Evolutionary conservation across 495 filamentous ascomycete genomes (phyloP).

Genomic region (Achaetomiella virescens): DNA sequence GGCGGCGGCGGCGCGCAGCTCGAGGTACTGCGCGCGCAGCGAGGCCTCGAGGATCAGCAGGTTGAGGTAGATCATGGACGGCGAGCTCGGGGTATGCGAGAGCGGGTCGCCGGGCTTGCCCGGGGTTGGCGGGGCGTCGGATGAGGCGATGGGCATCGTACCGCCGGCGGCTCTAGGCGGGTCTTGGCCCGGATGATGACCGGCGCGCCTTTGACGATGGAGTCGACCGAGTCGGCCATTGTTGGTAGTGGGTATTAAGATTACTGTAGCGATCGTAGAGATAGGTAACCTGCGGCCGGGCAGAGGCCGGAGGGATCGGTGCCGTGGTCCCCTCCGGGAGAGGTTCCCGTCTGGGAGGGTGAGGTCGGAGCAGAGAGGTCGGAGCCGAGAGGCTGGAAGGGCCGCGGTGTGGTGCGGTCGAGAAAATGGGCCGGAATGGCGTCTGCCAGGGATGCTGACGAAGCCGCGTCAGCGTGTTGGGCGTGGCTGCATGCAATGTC

Average conservation of each 20-base stretch:
- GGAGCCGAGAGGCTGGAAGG: too few relatives aligned
- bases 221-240: constrained; percentile 63
- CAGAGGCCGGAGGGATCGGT: constrained; percentile 1
- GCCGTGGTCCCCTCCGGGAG: constrained; percentile 1
- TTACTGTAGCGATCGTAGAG: too few relatives aligned
- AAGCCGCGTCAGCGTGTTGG: constrained; percentile 4
- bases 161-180: constrained; percentile 28
- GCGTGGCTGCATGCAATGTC: neutral
- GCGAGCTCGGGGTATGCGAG: constrained; percentile 76
- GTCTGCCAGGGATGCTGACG: neutral
- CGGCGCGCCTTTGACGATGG: constrained; percentile 76
- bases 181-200: constrained; percentile 34
- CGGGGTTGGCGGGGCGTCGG: constrained; percentile 30
- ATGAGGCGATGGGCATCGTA: constrained; percentile 35
- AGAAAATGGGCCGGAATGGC: neutral
- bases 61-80: constrained; percentile 96
- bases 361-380: neutral
- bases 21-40: constrained; percentile 85
- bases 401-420: neutral
- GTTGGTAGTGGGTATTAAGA: neutral
- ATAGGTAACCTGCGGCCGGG: neutral
- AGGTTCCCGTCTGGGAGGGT: neutral
- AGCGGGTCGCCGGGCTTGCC: constrained; percentile 62
- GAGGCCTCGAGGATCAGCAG: constrained; percentile 94
- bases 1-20: constrained; percentile 81